Conservation (phyloP, 805 yeast species). For the Diddensiella santjacobensis region DNA sequence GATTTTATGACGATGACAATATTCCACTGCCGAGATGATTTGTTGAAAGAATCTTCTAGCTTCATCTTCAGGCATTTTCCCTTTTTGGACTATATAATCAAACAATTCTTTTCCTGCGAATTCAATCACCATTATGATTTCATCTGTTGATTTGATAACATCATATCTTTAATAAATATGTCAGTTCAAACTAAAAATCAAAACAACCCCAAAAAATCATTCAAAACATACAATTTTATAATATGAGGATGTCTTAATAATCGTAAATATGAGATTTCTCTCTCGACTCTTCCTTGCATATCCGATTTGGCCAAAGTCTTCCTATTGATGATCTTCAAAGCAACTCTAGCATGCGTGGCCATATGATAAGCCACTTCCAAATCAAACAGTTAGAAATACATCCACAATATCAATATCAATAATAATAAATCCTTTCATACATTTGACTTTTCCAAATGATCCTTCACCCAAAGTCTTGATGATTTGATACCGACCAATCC, state of each 20-base stretch:
- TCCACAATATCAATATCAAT: background rate
- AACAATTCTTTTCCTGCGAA: constrained; percentile 95
- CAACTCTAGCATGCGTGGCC: constrained; percentile 88
- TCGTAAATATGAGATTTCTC: constrained; percentile 87
- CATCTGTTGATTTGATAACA: constrained; percentile 91
- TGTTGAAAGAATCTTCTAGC: constrained; percentile 94
- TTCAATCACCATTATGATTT: constrained; percentile 95
- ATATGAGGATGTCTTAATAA: constrained; percentile 92
- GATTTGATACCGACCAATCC: constrained; percentile 90
- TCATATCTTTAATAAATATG: constrained; percentile 48
- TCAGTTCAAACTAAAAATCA: background rate
- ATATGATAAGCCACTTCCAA: constrained; percentile 49
- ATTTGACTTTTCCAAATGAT: constrained; percentile 91
- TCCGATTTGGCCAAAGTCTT: constrained; percentile 90
- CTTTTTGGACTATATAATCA: constrained; percentile 91
- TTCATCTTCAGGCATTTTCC: constrained; percentile 86
- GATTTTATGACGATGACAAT: constrained; percentile 93
- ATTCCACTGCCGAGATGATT: constrained; percentile 92
- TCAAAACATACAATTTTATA: constrained; percentile 54
- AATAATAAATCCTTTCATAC: constrained; percentile 49
- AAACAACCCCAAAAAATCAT: background rate
- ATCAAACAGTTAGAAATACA: background rate
- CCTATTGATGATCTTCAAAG: constrained; percentile 86
- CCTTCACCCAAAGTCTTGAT: constrained; percentile 94
- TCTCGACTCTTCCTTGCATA: constrained; percentile 94